Percentiles rank a stretch among this genome's conserved stretches.
phyloP scores from a whole-genome alignment of 2,329 filamentous ascomycete species.

The Biscogniauxia marginata region DNA sequence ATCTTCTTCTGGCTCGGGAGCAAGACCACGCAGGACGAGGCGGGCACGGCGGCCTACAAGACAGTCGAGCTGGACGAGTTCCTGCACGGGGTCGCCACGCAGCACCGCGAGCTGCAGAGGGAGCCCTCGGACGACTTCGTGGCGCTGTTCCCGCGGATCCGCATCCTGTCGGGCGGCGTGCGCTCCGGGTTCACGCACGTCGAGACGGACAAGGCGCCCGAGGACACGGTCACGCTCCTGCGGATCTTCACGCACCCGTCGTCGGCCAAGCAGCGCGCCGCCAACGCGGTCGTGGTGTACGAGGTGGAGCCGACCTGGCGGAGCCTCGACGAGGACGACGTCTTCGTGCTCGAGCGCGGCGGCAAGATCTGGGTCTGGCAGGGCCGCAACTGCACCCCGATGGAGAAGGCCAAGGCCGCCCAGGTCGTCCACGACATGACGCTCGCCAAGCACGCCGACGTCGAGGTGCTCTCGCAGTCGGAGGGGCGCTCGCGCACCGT shows the following conservation, averaged over 20 bases:
- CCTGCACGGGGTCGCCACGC: conserved; percentile 57
- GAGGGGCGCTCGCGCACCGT: conserved; percentile 56
- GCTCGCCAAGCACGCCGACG: conserved; percentile 60
- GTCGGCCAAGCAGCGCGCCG: conserved; percentile 40
- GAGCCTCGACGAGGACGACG: conserved; percentile 64
- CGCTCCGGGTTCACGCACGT: conserved; percentile 63
- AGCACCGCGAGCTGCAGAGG: conserved; percentile 63
- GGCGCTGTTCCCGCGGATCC: conserved; percentile 57
- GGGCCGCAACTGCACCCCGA: conserved; percentile 61
- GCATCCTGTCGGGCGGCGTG: conserved; percentile 61
- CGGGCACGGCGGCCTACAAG: conserved; percentile 68
- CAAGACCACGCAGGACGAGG: conserved; percentile 67
- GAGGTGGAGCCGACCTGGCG: conserved; percentile 62
- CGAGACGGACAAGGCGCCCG: conserved; percentile 43
- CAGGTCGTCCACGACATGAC: conserved; percentile 66
- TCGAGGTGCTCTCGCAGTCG: conserved; percentile 62
- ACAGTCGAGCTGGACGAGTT: conserved; percentile 70
- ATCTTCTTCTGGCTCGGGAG: conserved; percentile 70
- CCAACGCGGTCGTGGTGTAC: conserved; percentile 56
- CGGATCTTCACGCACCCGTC: conserved; percentile 62
- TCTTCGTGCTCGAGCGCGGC: conserved; percentile 62
- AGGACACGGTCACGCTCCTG: conserved; percentile 51
- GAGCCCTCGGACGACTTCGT: conserved; percentile 60
- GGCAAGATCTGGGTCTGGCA: conserved; percentile 71
- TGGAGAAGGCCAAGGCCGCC: conserved; percentile 68